phyloP scores from a whole-genome alignment of 1,284 basidiomycete species.

The Microbotryum scabiosae region DNA sequence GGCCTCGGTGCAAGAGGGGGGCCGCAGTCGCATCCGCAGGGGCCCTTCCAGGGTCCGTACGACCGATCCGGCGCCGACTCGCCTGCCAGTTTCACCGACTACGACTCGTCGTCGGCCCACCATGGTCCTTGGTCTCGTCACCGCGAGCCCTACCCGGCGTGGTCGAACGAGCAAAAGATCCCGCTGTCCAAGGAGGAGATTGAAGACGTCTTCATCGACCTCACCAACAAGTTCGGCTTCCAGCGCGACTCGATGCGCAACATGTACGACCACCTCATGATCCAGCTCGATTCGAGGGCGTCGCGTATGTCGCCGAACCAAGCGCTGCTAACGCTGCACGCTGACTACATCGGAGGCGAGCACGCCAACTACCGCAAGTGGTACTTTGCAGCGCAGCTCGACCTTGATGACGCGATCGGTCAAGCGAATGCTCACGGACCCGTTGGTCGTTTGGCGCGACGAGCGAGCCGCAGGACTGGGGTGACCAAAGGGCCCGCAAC shows the following conservation, averaged over 20 bases:
- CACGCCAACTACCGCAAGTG: conserved; percentile 96
- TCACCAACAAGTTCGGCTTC: conserved; percentile 98
- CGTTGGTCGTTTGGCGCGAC: conserved; percentile 65
- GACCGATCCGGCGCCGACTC: conserved; percentile 21
- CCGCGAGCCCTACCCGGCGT: conserved; percentile 81
- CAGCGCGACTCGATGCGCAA: conserved; percentile 66
- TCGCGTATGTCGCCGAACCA: conserved; percentile 98
- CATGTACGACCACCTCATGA: conserved; percentile 95
- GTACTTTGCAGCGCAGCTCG: conserved; percentile 99
- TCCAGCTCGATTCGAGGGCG: conserved; percentile 87
- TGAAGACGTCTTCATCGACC: conserved; percentile 94
- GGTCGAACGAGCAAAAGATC: conserved; percentile 84
- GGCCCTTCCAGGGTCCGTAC: conserved; percentile 22
- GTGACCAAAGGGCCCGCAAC: conserved; percentile 47
- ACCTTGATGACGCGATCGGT: conserved; percentile 95
- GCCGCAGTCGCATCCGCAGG: conserved; percentile 4
- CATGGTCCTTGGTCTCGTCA: conserved; percentile 20
- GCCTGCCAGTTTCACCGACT: conserved; percentile 25
- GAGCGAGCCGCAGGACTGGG: conserved; percentile 42
- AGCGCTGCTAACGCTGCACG: conserved; percentile 87
- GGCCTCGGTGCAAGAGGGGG: too few relatives aligned
- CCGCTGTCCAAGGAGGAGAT: conserved; percentile 98
- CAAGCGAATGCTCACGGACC: conserved; percentile 72
- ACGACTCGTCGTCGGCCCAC: conserved; percentile 19
- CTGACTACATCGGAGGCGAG: conserved; percentile 95